Conservation (phyloP, 495 filamentous ascomycete genomes). For the Neurospora sp. region DNA sequence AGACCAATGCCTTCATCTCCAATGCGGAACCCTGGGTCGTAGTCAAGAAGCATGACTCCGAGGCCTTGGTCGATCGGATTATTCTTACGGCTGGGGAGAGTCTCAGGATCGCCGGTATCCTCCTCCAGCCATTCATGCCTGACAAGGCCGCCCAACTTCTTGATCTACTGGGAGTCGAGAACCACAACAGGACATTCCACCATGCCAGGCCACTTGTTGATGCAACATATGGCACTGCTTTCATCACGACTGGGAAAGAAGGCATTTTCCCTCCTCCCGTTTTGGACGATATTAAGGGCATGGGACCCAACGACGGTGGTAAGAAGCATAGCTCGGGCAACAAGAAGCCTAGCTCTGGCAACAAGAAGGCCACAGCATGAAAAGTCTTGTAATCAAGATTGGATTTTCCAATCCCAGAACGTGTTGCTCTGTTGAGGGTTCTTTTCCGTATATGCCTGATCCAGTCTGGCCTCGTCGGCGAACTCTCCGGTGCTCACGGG, state of each 20-base stretch:
- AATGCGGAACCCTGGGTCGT: slow-evolving; percentile 26
- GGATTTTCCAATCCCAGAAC: neutral
- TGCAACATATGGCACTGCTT: slow-evolving; percentile 51
- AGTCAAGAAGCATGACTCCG: slow-evolving; percentile 5
- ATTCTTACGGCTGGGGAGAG: slow-evolving; percentile 68
- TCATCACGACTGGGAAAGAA: slow-evolving; percentile 35
- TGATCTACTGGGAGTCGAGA: slow-evolving; percentile 65
- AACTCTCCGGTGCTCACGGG: neutral
- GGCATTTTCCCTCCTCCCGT: slow-evolving; percentile 29
- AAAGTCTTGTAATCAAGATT: neutral
- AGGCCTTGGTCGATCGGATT: slow-evolving; percentile 21
- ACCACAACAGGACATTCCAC: slow-evolving; percentile 45
- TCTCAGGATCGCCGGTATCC: slow-evolving; percentile 70
- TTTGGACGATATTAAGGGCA: slow-evolving; percentile 18
- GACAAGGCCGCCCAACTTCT: slow-evolving; percentile 64
- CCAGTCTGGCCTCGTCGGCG: neutral
- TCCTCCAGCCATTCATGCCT: slow-evolving; percentile 88
- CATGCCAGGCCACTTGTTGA: slow-evolving; percentile 52
- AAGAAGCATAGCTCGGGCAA: neutral
- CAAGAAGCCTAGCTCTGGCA: neutral
- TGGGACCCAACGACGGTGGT: neutral
- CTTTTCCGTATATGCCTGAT: neutral
- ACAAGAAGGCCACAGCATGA: neutral
- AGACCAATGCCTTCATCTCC: slow-evolving; percentile 65
- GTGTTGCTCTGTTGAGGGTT: neutral